phyloP scores from a whole-genome alignment of 805 yeast genomes.

The Blastobotrys robertii region DNA sequence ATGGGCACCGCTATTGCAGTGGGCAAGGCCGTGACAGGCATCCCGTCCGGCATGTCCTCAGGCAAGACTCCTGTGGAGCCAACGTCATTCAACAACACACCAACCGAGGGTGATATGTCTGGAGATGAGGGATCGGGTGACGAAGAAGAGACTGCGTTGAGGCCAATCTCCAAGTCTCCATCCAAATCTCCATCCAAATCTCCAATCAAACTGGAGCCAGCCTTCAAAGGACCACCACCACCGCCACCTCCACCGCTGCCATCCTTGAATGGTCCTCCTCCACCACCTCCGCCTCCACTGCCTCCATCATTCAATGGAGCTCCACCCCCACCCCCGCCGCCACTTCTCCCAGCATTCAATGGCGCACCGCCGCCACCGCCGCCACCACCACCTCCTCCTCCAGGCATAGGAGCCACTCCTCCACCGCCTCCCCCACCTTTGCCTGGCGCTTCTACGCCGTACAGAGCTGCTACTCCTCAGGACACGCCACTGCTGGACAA shows the following conservation, averaged over 20 bases:
- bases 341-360: conserved; percentile 14
- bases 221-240: conserved; percentile 17
- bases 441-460: conserved; percentile 20
- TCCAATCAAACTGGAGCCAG: too few species aligned
- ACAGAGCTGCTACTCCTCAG: conserved; percentile 16
- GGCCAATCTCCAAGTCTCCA: too few species aligned
- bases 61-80: conserved; percentile 1
- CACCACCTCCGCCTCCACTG: conserved; percentile 24
- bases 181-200: too few species aligned
- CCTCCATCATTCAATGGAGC: conserved; percentile 16
- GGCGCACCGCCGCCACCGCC: conserved; percentile 24
- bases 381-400: conserved; percentile 20
- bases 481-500: conserved; percentile 14
- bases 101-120: conserved; percentile 35
- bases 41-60: not conserved
- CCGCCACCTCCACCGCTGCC: conserved; percentile 24
- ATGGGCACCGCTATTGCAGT: not conserved
- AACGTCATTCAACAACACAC: conserved; percentile 23
- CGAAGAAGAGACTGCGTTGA: not conserved
- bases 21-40: not conserved
- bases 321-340: conserved; percentile 21
- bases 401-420: conserved; percentile 12
- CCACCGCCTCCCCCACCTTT: conserved; percentile 25
- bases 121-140: conserved; percentile 27
- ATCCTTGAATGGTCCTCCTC: conserved; percentile 19